phyloP scores from a whole-genome alignment of 305 asterid species.

The Rubia peregrina region DNA sequence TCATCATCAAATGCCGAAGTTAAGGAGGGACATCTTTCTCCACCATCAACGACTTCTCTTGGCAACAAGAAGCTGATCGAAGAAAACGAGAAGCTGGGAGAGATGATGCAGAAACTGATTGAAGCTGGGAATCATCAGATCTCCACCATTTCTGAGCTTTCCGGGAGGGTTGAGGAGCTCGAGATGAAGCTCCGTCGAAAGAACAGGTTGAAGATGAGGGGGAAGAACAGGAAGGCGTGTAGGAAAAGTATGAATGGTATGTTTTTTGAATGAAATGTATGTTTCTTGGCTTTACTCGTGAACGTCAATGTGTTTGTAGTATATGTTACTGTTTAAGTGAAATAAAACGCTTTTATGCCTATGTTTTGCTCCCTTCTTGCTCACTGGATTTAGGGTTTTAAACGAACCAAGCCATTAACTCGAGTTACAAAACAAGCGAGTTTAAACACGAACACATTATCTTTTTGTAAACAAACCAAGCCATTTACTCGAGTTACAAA shows the following conservation, averaged over 20 bases:
- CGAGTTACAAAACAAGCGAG: too few relatives aligned
- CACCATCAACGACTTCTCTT: slow-evolving; percentile 13
- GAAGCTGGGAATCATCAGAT: slow-evolving; percentile 51
- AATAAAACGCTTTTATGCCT: not conserved
- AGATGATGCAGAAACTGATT: slow-evolving; percentile 48
- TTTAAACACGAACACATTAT: too few relatives aligned
- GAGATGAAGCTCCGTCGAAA: slow-evolving; percentile 45
- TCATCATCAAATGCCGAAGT: not conserved
- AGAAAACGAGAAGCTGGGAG: slow-evolving; percentile 55
- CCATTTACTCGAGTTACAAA: too few relatives aligned
- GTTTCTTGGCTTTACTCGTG: not conserved
- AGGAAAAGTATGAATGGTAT: slow-evolving; percentile 13
- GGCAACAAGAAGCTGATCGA: slow-evolving; percentile 34
- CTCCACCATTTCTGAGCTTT: slow-evolving; percentile 42
- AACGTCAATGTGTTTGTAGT: not conserved
- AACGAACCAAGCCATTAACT: too few relatives aligned
- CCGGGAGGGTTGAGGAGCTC: slow-evolving; percentile 47
- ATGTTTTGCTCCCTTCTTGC: too few relatives aligned
- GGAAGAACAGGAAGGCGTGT: slow-evolving; percentile 15
- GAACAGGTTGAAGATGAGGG: slow-evolving; percentile 42
- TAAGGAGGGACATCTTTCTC: not conserved
- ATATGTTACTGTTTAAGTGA: not conserved
- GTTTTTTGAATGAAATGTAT: not conserved
- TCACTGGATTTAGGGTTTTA: too few relatives aligned
- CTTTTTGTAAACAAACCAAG: too few relatives aligned